Percentiles rank a stretch among this genome's conserved stretches.
Evolutionary conservation across 2,329 filamentous ascomycete genomes (phyloP).

Genomic region (Aspergillus piperis): DNA sequence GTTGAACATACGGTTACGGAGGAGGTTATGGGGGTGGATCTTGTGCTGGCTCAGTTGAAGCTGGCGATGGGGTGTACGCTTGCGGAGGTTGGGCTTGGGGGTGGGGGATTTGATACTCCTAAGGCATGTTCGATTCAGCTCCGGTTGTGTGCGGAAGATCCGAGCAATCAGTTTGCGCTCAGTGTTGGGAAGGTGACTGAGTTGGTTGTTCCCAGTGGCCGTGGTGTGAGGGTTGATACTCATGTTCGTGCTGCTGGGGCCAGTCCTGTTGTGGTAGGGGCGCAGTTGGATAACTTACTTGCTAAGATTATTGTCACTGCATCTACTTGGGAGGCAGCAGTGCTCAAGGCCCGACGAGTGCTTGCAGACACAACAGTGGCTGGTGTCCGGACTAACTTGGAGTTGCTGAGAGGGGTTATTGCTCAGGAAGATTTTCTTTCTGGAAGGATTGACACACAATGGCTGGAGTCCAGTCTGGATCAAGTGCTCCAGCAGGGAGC

Average conservation of each 20-base stretch:
- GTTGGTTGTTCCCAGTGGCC: slow-evolving; percentile 58
- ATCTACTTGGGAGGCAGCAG: slow-evolving; percentile 52
- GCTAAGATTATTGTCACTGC: slow-evolving; percentile 62
- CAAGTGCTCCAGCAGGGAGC: slow-evolving; percentile 41
- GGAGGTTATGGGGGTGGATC: slow-evolving; percentile 54
- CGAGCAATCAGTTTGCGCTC: slow-evolving; percentile 55
- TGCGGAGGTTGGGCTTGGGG: slow-evolving; percentile 37
- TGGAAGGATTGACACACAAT: slow-evolving; percentile 56
- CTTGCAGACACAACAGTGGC: slow-evolving; percentile 57
- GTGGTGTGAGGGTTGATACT: slow-evolving; percentile 61
- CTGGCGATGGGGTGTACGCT: slow-evolving; percentile 55
- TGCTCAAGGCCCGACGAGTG: slow-evolving; percentile 57
- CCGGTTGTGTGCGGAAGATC: slow-evolving; percentile 60
- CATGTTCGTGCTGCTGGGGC: slow-evolving; percentile 49
- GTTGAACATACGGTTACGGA: slow-evolving; percentile 66
- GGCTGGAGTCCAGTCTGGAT: slow-evolving; percentile 56
- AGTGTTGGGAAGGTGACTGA: slow-evolving; percentile 61
- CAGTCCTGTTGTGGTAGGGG: slow-evolving; percentile 47
- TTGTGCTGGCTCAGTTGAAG: slow-evolving; percentile 58
- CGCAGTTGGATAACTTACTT: slow-evolving; percentile 61
- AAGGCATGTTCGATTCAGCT: slow-evolving; percentile 52
- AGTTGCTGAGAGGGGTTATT: slow-evolving; percentile 57
- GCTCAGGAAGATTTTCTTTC: slow-evolving; percentile 52
- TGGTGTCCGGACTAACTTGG: slow-evolving; percentile 61
- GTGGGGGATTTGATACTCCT: slow-evolving; percentile 9